A percentile compares a stretch with the other conserved stretches of the same genome.
Evolutionary conservation across 1,284 basidiomycete species (phyloP).

Genomic region (Peniophora sp.): DNA sequence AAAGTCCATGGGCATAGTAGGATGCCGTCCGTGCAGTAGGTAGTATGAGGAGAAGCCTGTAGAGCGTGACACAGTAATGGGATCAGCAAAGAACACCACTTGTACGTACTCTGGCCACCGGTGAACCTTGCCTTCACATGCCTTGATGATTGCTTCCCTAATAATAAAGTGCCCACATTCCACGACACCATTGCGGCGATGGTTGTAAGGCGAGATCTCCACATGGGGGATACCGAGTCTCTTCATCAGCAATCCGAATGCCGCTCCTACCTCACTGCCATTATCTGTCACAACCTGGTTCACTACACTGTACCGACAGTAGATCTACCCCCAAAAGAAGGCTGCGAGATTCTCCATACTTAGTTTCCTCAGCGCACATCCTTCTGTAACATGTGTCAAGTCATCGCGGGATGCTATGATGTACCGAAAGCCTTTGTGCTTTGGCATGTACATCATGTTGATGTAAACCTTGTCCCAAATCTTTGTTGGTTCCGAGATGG

Average conservation of each 20-base stretch:
- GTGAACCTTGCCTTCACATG: conserved; percentile 5
- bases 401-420: conserved; percentile 6
- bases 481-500: neutral
- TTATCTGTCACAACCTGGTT: conserved; percentile 27
- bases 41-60: conserved; percentile 16
- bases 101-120: conserved; percentile 8
- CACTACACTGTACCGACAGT: conserved; percentile 24
- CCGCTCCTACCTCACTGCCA: conserved; percentile 16
- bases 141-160: conserved; percentile 9
- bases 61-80: conserved; percentile 7
- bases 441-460: neutral
- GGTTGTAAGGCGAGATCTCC: conserved; percentile 11
- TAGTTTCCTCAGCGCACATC: neutral
- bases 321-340: conserved; percentile 24
- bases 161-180: conserved; percentile 13
- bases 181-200: conserved; percentile 13
- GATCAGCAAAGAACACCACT: conserved; percentile 12
- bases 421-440: neutral
- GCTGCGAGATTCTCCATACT: conserved; percentile 13
- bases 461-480: conserved; percentile 3
- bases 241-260: conserved; percentile 5
- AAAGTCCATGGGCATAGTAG: no score
- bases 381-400: conserved; percentile 4
- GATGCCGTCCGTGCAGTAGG: no score
- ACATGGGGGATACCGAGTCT: conserved; percentile 8